Evolutionary conservation across 192 early-diverging fungal species (phyloP), one percentile per base, ranked within the genome.

Genomic region (Coemansia sp.): DNA sequence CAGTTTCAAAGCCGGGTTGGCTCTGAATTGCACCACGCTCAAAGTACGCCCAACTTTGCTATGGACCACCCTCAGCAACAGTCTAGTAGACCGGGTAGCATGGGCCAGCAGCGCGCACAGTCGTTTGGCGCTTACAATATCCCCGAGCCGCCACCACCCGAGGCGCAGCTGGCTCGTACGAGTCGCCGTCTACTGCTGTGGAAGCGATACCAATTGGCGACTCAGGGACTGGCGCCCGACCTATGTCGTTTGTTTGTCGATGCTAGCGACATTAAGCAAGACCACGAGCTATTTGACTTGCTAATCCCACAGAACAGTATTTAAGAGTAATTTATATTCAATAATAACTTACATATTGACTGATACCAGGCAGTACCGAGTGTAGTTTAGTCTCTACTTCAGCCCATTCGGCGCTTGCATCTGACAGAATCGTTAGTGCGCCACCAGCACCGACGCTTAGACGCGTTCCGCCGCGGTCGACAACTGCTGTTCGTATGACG

Each of bases 401-500:
- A 0, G 88, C 84, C 88, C 89, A 97, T 70, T 98, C 97, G 13
- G 86, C 88, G n/a, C 86, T 79, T 0, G 94, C 87, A 71, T 94
- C 88, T 0, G 93, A 95, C 39, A 97, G 76, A n/a, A 89, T 87
- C 0, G 94, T 93, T 58, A 98, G 90, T 1, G 97, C 97, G 36
- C 97, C 97, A 45, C 97, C 97, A 2, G 93, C 95, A 7, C 97
- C 95, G 27, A 96, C 86, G 13, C 91, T 87, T 5, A 96, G 53
- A 22, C 89, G 29, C 8, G 9, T 8, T 24, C 34, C 63, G 0
- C 24, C 19, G 0, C 65, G 29, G 20, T 67, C 65, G 1, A 88
- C 87, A 0, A 97, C 89, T 0, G 89, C 93, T 11, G 97, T 98
- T 40, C 97, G 87, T 51, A 98, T 98, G 0, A 97, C 89, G 2